Conservation (phyloP, 208 protist genomes). For the Eutreptiella sp. region DNA sequence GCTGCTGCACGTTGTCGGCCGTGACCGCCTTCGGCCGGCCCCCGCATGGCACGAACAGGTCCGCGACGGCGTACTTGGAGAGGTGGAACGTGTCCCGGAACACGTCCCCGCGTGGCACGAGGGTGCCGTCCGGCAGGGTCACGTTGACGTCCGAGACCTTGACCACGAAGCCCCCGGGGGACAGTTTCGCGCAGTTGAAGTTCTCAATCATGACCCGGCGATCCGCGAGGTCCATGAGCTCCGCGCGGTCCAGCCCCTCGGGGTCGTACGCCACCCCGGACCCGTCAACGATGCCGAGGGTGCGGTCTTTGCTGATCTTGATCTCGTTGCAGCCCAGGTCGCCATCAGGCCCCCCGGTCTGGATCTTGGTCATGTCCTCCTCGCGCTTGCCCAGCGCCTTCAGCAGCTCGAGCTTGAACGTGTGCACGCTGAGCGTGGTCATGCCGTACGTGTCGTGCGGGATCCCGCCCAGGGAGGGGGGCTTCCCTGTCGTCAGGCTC, state of each 20-base stretch:
- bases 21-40: constrained; percentile 62
- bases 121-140: constrained; percentile 38
- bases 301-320: constrained; percentile 57
- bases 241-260: constrained; percentile 48
- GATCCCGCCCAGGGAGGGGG: constrained; percentile 50
- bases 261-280: constrained; percentile 59
- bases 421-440: constrained; percentile 64
- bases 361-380: constrained; percentile 49
- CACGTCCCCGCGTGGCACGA: constrained; percentile 15
- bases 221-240: constrained; percentile 47
- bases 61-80: constrained; percentile 30
- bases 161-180: constrained; percentile 47
- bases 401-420: constrained; percentile 56
- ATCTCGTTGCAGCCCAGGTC: constrained; percentile 74
- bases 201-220: constrained; percentile 42
- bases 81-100: constrained; percentile 72
- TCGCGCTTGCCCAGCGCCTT: constrained; percentile 44
- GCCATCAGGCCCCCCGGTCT: constrained; percentile 68
- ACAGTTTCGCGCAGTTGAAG: constrained; percentile 45
- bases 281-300: constrained; percentile 59
- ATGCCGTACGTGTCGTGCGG: constrained; percentile 63
- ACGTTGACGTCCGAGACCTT: constrained; percentile 43
- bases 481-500: constrained; percentile 70
- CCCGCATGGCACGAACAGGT: constrained; percentile 72
- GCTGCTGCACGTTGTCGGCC: constrained; percentile 47